Base-by-base conservation (phyloP, 257 asterid species). In the Striga asiatica region DNA sequence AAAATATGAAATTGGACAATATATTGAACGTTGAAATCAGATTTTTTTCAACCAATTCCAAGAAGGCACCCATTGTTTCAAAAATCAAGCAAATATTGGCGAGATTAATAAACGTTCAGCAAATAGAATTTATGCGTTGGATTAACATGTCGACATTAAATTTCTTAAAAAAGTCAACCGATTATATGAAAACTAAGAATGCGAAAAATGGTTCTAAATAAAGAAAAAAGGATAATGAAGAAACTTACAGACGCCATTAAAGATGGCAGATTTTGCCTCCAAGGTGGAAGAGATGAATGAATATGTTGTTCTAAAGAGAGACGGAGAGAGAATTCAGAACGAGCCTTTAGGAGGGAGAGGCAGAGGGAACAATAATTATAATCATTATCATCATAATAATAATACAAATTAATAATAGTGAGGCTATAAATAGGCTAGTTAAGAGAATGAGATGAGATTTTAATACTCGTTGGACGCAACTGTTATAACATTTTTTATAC, bases 171-270 rank as follows among this genome's bases (percentile, higher is more conserved):
- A 56, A 60, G 32, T 17, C 31, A 31, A 28, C 28, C 6, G 24
- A 55, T 61, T 45, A 10, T 20, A 61, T 25, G 16, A 43, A 42
- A 45, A 56, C 4, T 31, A 32, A 2, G 1, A 9, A 17, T 16
- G 7, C 23, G 27, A 42, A 45, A 5, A 12, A 34, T 34, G 5
- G 1, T 14, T 42, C 0, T 2, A 17, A 23, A 34, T 0, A 32
- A 53, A 13, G 60, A 18, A 22, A 22, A 39, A 1, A 3, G 35
- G 35, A 29, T 29, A 29, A 29, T 7, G 9, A 39, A 42, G 1
- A 42, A 65, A 73, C 95, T 73, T 61, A 84, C 92, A 71, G 92
- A 70, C 80, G 75, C 67, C 85, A 73, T 76, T 58, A 55, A 62
- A 58, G 68, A 75, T 67, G 57, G 80, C 61, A 68, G 57, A 37